phyloP scores from a whole-genome alignment of 371 early-diverging fungal species.

The Rhizopus stolonifer region DNA sequence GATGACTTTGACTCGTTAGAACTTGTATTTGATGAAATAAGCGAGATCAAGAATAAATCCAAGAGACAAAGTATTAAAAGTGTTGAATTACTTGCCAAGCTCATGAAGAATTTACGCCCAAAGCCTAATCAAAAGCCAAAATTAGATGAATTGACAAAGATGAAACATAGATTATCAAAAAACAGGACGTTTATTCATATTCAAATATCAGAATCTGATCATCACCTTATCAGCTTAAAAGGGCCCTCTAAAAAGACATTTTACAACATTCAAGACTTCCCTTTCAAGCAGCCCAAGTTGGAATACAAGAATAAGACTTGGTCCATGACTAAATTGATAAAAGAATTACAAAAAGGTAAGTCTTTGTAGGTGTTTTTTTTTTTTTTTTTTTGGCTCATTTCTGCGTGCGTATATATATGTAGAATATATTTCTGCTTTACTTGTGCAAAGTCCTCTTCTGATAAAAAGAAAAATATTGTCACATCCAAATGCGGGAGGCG shows the following conservation, averaged over 20 bases:
- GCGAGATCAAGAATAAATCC: neutral
- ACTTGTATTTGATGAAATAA: neutral
- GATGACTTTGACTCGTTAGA: neutral
- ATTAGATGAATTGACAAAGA: slow-evolving; percentile 47
- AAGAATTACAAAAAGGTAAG: slow-evolving; percentile 62
- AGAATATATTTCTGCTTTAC: slow-evolving; percentile 16
- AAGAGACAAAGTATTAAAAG: neutral
- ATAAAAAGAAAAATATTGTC: slow-evolving; percentile 11
- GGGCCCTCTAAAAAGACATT: slow-evolving; percentile 72
- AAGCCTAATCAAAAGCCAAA: slow-evolving; percentile 8
- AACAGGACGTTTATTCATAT: slow-evolving; percentile 76
- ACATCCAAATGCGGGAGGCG: no score
- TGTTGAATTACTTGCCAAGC: slow-evolving; percentile 16
- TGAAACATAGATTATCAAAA: slow-evolving; percentile 69
- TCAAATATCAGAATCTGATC: slow-evolving; percentile 67
- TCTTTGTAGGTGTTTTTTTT: neutral
- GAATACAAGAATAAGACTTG: slow-evolving; percentile 78
- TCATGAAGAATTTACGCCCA: slow-evolving; percentile 15
- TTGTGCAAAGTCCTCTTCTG: slow-evolving; percentile 10
- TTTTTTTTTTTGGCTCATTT: no score
- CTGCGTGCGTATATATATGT: neutral
- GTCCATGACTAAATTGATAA: slow-evolving; percentile 70
- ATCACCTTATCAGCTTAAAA: slow-evolving; percentile 70
- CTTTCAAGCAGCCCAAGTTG: slow-evolving; percentile 69
- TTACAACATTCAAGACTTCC: slow-evolving; percentile 70